Base-by-base conservation (phyloP, 129 eudicot genomes). In the Apium graveolens region DNA sequence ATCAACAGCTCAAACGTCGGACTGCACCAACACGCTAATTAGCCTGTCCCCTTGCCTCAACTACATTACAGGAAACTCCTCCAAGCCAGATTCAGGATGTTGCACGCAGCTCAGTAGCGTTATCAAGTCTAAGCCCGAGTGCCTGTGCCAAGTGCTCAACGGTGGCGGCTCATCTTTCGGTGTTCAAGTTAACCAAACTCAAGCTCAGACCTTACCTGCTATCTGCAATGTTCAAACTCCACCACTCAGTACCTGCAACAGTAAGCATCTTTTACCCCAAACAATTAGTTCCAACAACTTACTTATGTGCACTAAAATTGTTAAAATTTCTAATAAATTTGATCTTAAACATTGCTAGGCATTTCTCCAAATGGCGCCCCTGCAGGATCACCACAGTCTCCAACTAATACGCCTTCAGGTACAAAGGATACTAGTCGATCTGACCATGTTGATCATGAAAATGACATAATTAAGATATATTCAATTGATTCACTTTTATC, bases 41-140 rank as follows among this genome's bases (percentile, higher is more conserved):
- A 90, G 88, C 84, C 31, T 92, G 90, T 80, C 96, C 4, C 96
- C 97, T 1, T 92, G 97, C 84, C 87, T 92, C 42, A 86, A 79
- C 84, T 92, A 86, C 83, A 85, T 92, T 37, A 78, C 81, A n/a
- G 96, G 97, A 13, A 88, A 85, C 82, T 78, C 91, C 29, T 71
- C 96, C 17, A 69, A 80, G 39, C 96, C 97, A 0, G 63, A 88
- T 11, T 57, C 90, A 14, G 81, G 83, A 4, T 92, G 97, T 76
- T 92, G 97, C 84, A 75, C 91, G 20, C 89, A 83, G 81, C 83
- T 92, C 7, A 83, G 86, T 37, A 86, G 78, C 11, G 97, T 92
- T 18, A 93, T 90, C 21, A 74, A 65, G 49, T 81, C 96, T 26
- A 83, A 90, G 48, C 96, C 97, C 11, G 87, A 76, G 70, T 92